phyloP scores from a whole-genome alignment of 148 eudicot genomes.

The Simmondsia chinensis region DNA sequence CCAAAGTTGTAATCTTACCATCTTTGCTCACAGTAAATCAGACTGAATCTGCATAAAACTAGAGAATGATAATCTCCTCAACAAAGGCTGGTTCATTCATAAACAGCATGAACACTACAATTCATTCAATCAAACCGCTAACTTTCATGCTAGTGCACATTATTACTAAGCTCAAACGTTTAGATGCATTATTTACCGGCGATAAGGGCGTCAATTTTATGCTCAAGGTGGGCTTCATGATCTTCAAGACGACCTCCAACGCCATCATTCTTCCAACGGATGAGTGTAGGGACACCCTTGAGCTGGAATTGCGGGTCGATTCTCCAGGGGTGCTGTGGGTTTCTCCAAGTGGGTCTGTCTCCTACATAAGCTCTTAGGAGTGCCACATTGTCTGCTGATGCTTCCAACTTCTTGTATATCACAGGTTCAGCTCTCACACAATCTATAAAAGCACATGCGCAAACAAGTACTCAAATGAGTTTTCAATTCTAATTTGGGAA shows the following conservation, averaged over 20 bases:
- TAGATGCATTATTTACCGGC: too few species aligned
- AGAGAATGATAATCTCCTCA: too few species aligned
- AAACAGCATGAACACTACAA: too few species aligned
- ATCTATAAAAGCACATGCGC: conserved; percentile 48
- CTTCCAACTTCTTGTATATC: conserved; percentile 68
- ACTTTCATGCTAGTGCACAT: too few species aligned
- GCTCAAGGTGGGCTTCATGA: conserved; percentile 70
- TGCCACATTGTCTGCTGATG: conserved; percentile 36
- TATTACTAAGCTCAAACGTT: too few species aligned
- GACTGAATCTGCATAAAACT: too few species aligned
- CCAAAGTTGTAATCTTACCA: too few species aligned
- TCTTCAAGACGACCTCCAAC: conserved; percentile 76
- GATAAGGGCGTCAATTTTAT: conserved; percentile 51
- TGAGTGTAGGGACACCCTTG: conserved; percentile 74
- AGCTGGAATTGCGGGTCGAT: conserved; percentile 60
- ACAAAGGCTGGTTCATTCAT: too few species aligned
- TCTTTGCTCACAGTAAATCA: too few species aligned
- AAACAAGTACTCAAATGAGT: not conserved
- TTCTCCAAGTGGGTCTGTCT: conserved; percentile 92
- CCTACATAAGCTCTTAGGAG: conserved; percentile 83
- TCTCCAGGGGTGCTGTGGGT: conserved; percentile 69
- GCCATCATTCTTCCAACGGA: conserved; percentile 62
- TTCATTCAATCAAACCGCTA: too few species aligned
- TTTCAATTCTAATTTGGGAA: not conserved
- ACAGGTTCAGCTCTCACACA: conserved; percentile 97